Base-by-base conservation (phyloP, 495 filamentous ascomycete species). In the Entonaema liquescens region DNA sequence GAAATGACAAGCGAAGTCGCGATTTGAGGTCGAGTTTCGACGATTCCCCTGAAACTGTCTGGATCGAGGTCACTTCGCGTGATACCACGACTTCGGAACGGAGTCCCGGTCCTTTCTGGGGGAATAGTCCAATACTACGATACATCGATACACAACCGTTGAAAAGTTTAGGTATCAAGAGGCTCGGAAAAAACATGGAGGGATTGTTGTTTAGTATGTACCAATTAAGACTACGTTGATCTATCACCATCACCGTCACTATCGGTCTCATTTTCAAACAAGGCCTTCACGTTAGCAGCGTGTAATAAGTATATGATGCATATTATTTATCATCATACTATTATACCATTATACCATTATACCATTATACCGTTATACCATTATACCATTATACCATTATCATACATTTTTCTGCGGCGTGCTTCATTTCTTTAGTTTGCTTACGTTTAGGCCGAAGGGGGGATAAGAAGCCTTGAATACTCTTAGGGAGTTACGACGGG, bases 71-170 rank as follows among this genome's bases (percentile, higher is more conserved):
- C 54, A 74, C 71, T 64, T 74, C 54, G 66, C 38, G 67, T 69
- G 66, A 67, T 70, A 62, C 67, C 67, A 70, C 62, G 59, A 67
- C 62, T 64, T 74, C 71, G 71, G 71, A 74, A 74, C 54, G 13
- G 62, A 25, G 66, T 61, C 71, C 71, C 71, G 67, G 67, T 50
- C 54, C 25, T 31, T 69, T 61, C 49, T 56, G 28, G 38, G 25
- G 21, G 29, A 62, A 57, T 47, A 42, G n/a, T 52, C 50, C n/a
- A 36, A 65, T 68, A 54, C 60, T 31, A 72, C 70, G 56, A 29
- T 72, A 68, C 54, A 57, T 53, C 8, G 42, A 19, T 47, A 47
- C 17, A 21, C 21, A 28, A 35, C 52, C 23, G 53, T 52, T 26
- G 49, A 28, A n/a, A n/a, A n/a, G n/a, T n/a, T n/a, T n/a, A 29